Conservation (phyloP, 1,284 basidiomycete species). For the Stygiomarasmius scandens region DNA sequence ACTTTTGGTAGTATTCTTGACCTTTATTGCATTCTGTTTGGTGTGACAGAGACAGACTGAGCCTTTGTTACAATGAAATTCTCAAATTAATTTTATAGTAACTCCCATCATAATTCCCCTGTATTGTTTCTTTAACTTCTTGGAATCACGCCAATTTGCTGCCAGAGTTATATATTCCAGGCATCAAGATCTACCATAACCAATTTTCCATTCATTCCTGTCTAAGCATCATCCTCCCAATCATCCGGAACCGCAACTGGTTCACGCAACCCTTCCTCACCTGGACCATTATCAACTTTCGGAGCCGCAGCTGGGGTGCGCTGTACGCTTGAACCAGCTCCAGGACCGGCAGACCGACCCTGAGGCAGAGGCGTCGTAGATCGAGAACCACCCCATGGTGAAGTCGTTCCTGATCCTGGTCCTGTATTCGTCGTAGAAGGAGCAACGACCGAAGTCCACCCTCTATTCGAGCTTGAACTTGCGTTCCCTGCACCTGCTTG, state of each 20-base stretch:
- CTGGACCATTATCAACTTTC: background rate
- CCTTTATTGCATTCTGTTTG: too few species aligned
- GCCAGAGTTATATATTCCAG: too few species aligned
- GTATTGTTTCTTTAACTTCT: too few species aligned
- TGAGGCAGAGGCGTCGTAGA: background rate
- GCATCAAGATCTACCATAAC: too few species aligned
- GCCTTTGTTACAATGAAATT: too few species aligned
- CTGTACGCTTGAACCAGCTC: constrained; percentile 6
- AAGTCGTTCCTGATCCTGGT: background rate
- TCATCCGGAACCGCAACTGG: constrained; percentile 52
- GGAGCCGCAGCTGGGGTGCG: background rate
- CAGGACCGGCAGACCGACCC: background rate
- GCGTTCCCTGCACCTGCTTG: background rate
- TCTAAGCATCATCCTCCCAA: constrained; percentile 61
- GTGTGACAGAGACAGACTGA: too few species aligned
- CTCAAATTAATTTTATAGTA: too few species aligned
- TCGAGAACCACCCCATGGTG: background rate
- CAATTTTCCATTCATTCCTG: too few species aligned
- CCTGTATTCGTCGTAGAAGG: background rate
- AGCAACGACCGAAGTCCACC: constrained; percentile 13
- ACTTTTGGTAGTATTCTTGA: too few species aligned
- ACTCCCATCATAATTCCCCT: too few species aligned
- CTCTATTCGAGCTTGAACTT: too few species aligned
- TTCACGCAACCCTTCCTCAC: constrained; percentile 11
- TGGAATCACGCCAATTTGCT: too few species aligned